These are phyloP conservation scores for Mucor lusitanicus DNA, from an alignment of 371 early-diverging fungal species.

Conservation along the genomic window DNA sequence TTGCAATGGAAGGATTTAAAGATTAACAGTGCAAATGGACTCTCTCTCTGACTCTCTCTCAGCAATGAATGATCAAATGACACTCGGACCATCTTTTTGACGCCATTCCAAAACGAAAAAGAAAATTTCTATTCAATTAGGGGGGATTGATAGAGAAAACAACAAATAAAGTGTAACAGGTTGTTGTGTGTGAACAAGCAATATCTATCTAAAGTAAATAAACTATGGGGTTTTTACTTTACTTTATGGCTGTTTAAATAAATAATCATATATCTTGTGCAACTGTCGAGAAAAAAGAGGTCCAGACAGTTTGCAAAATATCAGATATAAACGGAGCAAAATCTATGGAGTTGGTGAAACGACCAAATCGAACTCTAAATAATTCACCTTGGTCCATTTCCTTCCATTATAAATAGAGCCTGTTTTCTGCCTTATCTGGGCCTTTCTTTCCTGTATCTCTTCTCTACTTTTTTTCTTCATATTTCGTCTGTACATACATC, in stretches of 20 bases:
- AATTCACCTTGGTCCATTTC: constrained; percentile 1
- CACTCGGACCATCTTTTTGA: constrained; percentile 17
- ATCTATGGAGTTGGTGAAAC: background rate
- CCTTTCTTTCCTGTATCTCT: background rate
- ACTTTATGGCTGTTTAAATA: background rate
- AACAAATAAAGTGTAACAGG: background rate
- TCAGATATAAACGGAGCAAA: constrained; percentile 8
- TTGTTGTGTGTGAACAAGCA: background rate
- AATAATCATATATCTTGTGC: background rate
- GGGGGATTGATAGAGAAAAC: background rate
- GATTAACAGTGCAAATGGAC: background rate
- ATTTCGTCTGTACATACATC: background rate
- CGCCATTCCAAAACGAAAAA: constrained; percentile 8
- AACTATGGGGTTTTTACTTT: constrained; percentile 8
- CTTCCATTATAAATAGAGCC: background rate
- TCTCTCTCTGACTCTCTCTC: no score
- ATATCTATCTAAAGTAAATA: constrained; percentile 12
- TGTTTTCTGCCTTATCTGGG: background rate
- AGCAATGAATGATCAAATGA: background rate
- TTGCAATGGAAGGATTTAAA: background rate
- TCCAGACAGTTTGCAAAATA: constrained; percentile 2
- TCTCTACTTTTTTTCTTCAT: background rate
- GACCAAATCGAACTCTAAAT: background rate
- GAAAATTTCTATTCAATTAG: background rate
- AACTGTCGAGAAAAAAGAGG: background rate